Evolutionary conservation across 306 rosid genomes (phyloP).

Genomic region (Purshia tridentata): DNA sequence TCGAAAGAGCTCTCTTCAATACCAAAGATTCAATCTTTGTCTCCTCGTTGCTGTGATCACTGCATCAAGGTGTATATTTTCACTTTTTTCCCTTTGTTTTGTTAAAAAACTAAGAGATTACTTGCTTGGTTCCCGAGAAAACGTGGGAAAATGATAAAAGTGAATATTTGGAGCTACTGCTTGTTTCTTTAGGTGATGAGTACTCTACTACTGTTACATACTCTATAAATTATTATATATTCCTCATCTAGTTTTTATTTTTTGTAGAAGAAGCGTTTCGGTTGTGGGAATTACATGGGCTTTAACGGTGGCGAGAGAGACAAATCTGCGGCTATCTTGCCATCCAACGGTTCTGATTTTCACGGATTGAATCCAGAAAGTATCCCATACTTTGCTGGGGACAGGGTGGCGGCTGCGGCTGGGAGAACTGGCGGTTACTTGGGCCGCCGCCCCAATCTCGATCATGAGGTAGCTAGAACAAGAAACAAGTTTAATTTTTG

Average conservation of each 20-base stretch:
- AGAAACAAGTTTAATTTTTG: background rate
- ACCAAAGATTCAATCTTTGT: constrained; percentile 46
- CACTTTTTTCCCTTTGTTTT: background rate
- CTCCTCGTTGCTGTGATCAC: constrained; percentile 35
- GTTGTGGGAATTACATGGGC: constrained; percentile 19
- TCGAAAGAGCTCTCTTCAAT: constrained; percentile 89
- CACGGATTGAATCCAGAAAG: constrained; percentile 31
- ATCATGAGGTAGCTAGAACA: background rate
- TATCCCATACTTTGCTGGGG: constrained; percentile 10
- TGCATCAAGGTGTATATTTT: constrained; percentile 52
- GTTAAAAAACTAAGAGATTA: background rate
- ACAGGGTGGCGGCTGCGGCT: background rate
- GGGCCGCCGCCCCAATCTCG: background rate
- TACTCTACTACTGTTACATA: constrained; percentile 23
- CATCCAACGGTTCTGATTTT: constrained; percentile 33
- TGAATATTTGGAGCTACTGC: background rate
- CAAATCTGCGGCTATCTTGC: constrained; percentile 20
- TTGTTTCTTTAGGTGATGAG: background rate
- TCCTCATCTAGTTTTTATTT: background rate
- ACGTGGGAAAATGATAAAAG: background rate
- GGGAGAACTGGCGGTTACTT: constrained; percentile 17
- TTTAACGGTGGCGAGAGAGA: constrained; percentile 26
- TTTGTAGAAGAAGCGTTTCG: constrained; percentile 56
- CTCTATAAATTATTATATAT: background rate
- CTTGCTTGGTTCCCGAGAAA: constrained; percentile 21